Base-by-base conservation (phyloP, 2,329 filamentous ascomycete genomes). In the Teratosphaeria destructans region DNA sequence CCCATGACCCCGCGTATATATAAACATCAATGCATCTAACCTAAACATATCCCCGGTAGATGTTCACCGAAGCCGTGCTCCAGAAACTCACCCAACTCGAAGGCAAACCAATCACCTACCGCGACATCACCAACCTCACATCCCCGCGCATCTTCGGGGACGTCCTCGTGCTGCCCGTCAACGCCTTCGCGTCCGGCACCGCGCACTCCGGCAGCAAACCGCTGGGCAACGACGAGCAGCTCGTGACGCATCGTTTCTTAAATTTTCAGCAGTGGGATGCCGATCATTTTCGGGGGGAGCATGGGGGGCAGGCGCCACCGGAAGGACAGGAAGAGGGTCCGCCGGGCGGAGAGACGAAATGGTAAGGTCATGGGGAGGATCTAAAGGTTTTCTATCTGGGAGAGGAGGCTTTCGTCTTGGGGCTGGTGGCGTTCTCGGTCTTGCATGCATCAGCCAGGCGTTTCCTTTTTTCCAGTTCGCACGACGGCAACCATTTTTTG, bases 141-240 rank as follows among this genome's bases (percentile, higher is more conserved):
- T 52, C 32, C 19, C 61, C 61, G 26, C 61, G 47, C 39, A 54
- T 65, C 7, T 56, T 65, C 19, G 62, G 62, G 19, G 63, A 65
- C 52, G 62, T 65, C 11, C 56, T 65, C 5, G 55, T 66, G 49
- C 32, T 66, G 11, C 64, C 64, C 12, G 59, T 65, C 58, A 63
- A 59, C 56, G 60, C 56, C 7, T 66, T 65, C 32, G 64, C 57
- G 3, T 59, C 61, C 32, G 62, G 61, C 5, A 56, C 57, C 32
- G 39, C 29, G 11, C 62, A 64, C 34, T 64, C 61, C 23, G 60
- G 57, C 10, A 59, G 57, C 52, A 58, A 55, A 27, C 39, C 43
- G 14, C 52, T 39, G 49, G 60, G 55, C 27, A 63, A 63, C 35
- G 61, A 61, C 19, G 49, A 63, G 55, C 60, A 63, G 43, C 55